Base-by-base conservation (phyloP, 768 basidiomycete species). In the Suillus subalutaceus region DNA sequence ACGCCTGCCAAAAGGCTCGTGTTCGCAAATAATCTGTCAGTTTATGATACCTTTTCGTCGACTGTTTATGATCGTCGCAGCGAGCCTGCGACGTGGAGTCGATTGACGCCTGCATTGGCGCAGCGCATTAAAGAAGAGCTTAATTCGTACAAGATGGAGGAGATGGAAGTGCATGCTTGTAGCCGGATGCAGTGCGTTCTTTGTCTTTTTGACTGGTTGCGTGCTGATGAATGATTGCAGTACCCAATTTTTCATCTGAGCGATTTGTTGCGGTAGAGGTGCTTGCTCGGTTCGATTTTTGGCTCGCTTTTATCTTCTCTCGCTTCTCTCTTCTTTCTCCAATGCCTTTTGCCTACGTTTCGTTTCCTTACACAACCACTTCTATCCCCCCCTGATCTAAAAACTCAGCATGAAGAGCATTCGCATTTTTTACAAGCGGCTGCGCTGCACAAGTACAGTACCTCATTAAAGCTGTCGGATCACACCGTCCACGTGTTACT, bases 71-170 rank as follows among this genome's bases (percentile, higher is more conserved):
- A 99, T 79, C 85, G 97, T 63, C 84, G 96, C 72, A 95, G 94
- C 71, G 97, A 98, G 78, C 95, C 94, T 26, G 96, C 96, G 57
- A 99, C 97, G 35, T 98, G 96, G 90, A 98, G 96, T 79, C 86
- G 93, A 48, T 80, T 99, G 72, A 99, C 97, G 62, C 97, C 97
- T 53, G 89, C 91, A 65, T 82, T 99, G 72, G 97, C 97, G 48
- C 94, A 98, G 83, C 86, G 91, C 72, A 99, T 99, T 78, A 99
- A 99, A 85, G 95, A 97, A 80, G 94, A 97, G 80, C 83, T 99
- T 62, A 99, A 99, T 79, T 94, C 94, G 64, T 99, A 93, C 81
- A 99, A 99, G 85, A 94, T 98, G 92, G 96, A 97, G 79, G 96
- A 98, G 82, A 99, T 99, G 97, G 94, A 96, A 77, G 96, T 99